Evolutionary conservation across 139 green algal genomes (phyloP), one percentile per base, ranked within the genome.

Genomic region (Desmodesmus armatus): DNA sequence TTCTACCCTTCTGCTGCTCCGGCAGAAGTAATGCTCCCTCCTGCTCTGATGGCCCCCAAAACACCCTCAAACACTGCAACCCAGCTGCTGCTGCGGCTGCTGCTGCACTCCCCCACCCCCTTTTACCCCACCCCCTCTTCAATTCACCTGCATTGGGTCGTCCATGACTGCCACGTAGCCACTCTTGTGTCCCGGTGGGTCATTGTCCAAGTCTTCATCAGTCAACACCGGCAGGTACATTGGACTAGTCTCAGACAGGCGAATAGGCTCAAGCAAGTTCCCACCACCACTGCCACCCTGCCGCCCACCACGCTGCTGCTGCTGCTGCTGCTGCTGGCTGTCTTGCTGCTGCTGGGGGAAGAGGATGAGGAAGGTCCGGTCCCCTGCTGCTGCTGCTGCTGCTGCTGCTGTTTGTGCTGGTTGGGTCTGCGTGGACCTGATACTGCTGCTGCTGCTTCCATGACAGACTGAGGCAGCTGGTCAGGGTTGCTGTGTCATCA

Each of bases 141-240:
- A 72, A 41, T 82, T n/a, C 63, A 87, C 93, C 93, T 37, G 94
- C 96, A 83, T 98, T 98, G 39, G 96, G 96, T 39, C 88, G 84
- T 31, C 96, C 96, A 99, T 92, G 49, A 99, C 94, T 35, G 95
- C 94, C 27, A 97, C 93, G 85, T 97, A 98, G 23, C 96, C 96
- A 49, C 89, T 91, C 5, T 80, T 84, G 82, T 95, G 93, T 44
- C 82, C 91, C 4, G 89, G 87, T 15, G 92, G 92, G 83, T 95
- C 87, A 27, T 84, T 69, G 19, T 82, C 83, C 29, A 94, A 29
- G 31, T 91, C 87, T 13, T 93, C 90, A 72, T 94, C 88, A 25
- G 91, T 94, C 23, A 93, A 82, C 17, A 87, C 85, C 2, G 90
- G 88, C 41, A 89, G 41, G 47, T 91, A 94, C 47, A 91, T 89